Conservation (phyloP, 1,284 basidiomycete genomes). For the Leccinum idahoense region DNA sequence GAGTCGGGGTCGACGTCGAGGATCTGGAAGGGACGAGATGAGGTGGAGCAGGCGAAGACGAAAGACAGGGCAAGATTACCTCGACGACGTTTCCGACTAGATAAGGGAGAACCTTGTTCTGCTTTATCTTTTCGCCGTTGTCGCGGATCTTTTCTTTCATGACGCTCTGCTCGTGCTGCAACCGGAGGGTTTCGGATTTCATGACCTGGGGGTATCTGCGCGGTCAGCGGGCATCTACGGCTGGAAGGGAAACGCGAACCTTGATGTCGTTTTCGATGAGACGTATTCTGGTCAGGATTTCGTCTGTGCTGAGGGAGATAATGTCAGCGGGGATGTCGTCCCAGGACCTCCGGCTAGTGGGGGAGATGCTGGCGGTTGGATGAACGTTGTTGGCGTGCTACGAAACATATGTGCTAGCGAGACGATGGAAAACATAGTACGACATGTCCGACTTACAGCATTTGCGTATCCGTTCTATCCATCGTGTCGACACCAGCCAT, state of each 20-base stretch:
- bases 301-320: constrained; percentile 67
- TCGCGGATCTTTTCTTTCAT: constrained; percentile 99
- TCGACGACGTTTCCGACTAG: constrained; percentile 97
- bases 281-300: constrained; percentile 81
- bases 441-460: constrained; percentile 48
- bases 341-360: constrained; percentile 46
- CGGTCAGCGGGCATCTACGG: neutral
- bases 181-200: constrained; percentile 86
- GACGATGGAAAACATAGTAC: neutral
- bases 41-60: constrained; percentile 1
- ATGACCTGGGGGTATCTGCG: constrained; percentile 61
- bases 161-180: constrained; percentile 90
- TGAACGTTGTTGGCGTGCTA: constrained; percentile 58
- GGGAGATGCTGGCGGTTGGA: constrained; percentile 40
- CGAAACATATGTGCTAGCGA: constrained; percentile 31
- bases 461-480: constrained; percentile 69
- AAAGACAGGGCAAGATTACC: constrained; percentile 40
- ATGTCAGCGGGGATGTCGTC: constrained; percentile 82
- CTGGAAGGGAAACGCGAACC: constrained; percentile 37
- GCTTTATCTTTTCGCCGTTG: constrained; percentile 98
- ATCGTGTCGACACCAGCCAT: constrained; percentile 72
- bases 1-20: constrained; percentile 91
- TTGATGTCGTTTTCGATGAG: constrained; percentile 95
- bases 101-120: constrained; percentile 99
- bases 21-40: constrained; percentile 51